Conservation (phyloP, 768 basidiomycete species). For the Boletus subparvulus region DNA sequence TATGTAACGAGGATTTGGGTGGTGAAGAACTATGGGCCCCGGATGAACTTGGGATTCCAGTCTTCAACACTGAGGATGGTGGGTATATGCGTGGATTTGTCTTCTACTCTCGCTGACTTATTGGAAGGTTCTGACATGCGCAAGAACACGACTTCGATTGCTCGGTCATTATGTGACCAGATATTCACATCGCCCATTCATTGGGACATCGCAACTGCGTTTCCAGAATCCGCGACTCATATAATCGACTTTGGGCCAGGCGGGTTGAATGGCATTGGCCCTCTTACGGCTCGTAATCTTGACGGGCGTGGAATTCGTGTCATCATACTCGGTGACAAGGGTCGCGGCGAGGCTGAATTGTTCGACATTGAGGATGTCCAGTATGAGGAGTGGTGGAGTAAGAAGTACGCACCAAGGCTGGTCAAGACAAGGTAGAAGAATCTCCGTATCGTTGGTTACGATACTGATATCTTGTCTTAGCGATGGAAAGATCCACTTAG, state of each 20-base stretch:
- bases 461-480: slow-evolving; percentile 37
- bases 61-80: slow-evolving; percentile 95
- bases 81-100: slow-evolving; percentile 31
- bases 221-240: slow-evolving; percentile 90
- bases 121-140: slow-evolving; percentile 81
- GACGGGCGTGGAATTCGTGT: slow-evolving; percentile 93
- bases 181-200: slow-evolving; percentile 91
- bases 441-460: background rate
- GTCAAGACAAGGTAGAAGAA: slow-evolving; percentile 80
- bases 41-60: slow-evolving; percentile 72
- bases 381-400: slow-evolving; percentile 88
- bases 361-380: slow-evolving; percentile 65
- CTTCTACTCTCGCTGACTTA: slow-evolving; percentile 16
- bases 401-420: slow-evolving; percentile 80
- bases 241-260: slow-evolving; percentile 97
- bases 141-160: slow-evolving; percentile 63
- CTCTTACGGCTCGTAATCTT: slow-evolving; percentile 83
- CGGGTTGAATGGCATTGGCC: slow-evolving; percentile 89
- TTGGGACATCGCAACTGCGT: slow-evolving; percentile 87
- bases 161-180: slow-evolving; percentile 87
- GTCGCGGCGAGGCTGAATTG: slow-evolving; percentile 84
- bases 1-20: slow-evolving; percentile 71
- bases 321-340: slow-evolving; percentile 87
- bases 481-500: slow-evolving; percentile 89
- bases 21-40: slow-evolving; percentile 77